Percentiles rank a stretch among this genome's conserved stretches.
phyloP scores from a whole-genome alignment of 805 yeast species.

The Kazachstania africana region DNA sequence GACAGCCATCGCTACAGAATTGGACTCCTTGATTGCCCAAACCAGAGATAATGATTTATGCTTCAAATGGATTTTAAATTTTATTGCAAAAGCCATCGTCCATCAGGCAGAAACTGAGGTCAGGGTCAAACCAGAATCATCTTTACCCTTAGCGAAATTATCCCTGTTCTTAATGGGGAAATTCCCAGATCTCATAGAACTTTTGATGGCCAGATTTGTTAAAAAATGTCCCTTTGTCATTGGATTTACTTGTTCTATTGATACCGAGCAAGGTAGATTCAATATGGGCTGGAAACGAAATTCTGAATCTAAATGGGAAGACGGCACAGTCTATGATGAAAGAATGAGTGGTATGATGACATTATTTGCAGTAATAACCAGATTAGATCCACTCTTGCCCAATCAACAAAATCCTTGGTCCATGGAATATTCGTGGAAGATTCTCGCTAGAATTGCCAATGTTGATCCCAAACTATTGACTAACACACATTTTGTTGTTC shows the following conservation, averaged over 20 bases:
- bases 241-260: conserved; percentile 66
- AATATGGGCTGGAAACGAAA: conserved; percentile 81
- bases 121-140: conserved; percentile 61
- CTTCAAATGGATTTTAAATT: conserved; percentile 66
- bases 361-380: conserved; percentile 64
- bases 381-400: conserved; percentile 23
- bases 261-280: conserved; percentile 69
- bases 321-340: conserved; percentile 65
- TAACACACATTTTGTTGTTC: conserved; percentile 59
- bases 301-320: conserved; percentile 32
- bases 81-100: conserved; percentile 73
- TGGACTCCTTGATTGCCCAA: conserved; percentile 37
- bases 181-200: conserved; percentile 32
- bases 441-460: conserved; percentile 64
- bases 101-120: conserved; percentile 92
- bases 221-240: conserved; percentile 85
- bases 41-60: conserved; percentile 39
- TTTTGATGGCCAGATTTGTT: conserved; percentile 61
- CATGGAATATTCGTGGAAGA: conserved; percentile 47
- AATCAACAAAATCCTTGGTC: conserved; percentile 3
- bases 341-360: conserved; percentile 79
- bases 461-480: conserved; percentile 36
- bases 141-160: conserved; percentile 67
- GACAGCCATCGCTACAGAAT: conserved; percentile 35
- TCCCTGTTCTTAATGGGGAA: conserved; percentile 41